Evolutionary conservation across 805 yeast species (phyloP).

Genomic region (Schizosaccharomyces lindneri): DNA sequence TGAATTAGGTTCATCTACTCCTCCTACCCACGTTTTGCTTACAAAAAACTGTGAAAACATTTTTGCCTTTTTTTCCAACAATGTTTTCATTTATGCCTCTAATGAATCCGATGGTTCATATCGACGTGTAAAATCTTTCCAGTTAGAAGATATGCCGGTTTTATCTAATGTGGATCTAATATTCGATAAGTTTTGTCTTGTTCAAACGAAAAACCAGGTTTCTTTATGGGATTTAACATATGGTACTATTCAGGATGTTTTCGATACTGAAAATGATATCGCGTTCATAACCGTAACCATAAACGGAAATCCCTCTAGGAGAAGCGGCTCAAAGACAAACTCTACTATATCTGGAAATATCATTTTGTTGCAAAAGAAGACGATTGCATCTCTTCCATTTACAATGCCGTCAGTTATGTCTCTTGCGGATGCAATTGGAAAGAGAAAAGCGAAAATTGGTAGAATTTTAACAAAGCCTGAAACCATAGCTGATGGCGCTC

Average conservation of each 20-base stretch:
- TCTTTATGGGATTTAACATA: neutral
- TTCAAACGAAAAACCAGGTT: neutral
- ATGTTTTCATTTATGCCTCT: too few relatives aligned
- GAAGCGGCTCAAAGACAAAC: neutral
- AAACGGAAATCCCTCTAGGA: neutral
- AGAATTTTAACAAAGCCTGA: neutral
- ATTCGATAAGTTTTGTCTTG: neutral
- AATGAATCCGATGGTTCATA: neutral
- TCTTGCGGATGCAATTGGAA: neutral
- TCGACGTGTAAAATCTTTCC: neutral
- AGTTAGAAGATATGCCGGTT: neutral
- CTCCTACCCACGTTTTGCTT: neutral
- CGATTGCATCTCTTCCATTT: neutral
- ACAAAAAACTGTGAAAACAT: neutral
- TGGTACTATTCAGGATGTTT: neutral
- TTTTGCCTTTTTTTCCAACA: neutral
- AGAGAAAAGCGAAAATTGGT: neutral
- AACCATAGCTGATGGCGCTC: neutral
- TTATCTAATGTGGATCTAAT: neutral
- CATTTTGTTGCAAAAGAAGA: neutral
- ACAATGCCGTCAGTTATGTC: neutral
- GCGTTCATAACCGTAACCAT: neutral
- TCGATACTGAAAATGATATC: neutral
- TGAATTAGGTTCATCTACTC: neutral
- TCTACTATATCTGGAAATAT: neutral